Evolutionary conservation across 768 basidiomycete species (phyloP).

Genomic region (Lentinula raphanica): DNA sequence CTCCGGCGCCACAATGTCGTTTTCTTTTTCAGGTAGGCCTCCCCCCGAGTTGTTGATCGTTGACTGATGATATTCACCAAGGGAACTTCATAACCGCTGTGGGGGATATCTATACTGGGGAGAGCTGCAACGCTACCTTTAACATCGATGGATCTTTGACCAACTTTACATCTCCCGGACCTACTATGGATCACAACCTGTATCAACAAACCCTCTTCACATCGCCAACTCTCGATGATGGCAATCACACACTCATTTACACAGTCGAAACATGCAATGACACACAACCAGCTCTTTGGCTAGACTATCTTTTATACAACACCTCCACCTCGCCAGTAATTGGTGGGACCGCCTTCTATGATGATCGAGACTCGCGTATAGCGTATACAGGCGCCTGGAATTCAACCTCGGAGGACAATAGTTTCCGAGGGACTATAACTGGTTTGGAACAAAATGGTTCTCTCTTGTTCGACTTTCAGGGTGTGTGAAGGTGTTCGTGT

Average conservation of each 20-base stretch:
- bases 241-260: conserved; percentile 17
- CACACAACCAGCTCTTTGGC: conserved; percentile 12
- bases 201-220: conserved; percentile 17
- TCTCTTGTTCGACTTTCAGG: conserved; percentile 15
- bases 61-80: neutral
- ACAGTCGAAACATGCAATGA: conserved; percentile 13
- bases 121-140: conserved; percentile 15
- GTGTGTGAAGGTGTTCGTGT: conserved; percentile 3
- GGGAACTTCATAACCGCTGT: conserved; percentile 15
- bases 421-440: conserved; percentile 15
- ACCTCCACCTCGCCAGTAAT: conserved; percentile 13
- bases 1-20: conserved; percentile 14
- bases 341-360: conserved; percentile 15
- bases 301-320: conserved; percentile 20
- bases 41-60: neutral
- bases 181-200: neutral
- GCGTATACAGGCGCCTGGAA: conserved; percentile 16
- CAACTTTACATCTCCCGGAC: conserved; percentile 13
- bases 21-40: conserved; percentile 17
- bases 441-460: conserved; percentile 11
- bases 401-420: conserved; percentile 7
- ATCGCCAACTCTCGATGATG: conserved; percentile 13
- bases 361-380: conserved; percentile 15
- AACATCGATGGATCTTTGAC: conserved; percentile 14
- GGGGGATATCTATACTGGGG: conserved; percentile 14